A percentile compares a stretch with the other conserved stretches of the same genome.
Evolutionary conservation across 371 early-diverging fungal genomes (phyloP).

Genomic region (Blastocladiella emersonii): DNA sequence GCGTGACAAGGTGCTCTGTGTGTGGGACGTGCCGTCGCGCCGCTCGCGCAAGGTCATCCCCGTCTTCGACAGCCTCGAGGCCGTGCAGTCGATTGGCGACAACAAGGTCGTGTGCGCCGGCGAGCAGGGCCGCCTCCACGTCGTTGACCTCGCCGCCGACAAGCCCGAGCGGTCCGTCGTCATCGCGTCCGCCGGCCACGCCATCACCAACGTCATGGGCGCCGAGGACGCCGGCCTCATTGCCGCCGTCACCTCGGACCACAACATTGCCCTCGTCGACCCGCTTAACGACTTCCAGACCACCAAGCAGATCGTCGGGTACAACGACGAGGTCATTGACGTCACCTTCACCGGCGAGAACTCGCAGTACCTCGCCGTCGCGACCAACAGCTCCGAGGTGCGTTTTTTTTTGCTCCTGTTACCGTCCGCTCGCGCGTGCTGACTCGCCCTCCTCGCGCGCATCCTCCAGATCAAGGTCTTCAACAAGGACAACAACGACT

Average conservation of each 20-base stretch:
- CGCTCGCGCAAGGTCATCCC: constrained; percentile 69
- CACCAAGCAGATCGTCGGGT: constrained; percentile 75
- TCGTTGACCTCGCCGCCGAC: constrained; percentile 1
- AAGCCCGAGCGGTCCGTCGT: not conserved
- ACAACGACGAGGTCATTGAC: constrained; percentile 90
- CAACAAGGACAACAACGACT: constrained; percentile 59
- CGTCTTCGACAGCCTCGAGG: constrained; percentile 63
- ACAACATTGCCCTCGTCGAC: constrained; percentile 70
- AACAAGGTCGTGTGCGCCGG: not conserved
- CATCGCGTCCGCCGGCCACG: constrained; percentile 29
- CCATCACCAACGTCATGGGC: constrained; percentile 49
- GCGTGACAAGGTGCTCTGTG: constrained; percentile 85
- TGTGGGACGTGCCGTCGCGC: constrained; percentile 69
- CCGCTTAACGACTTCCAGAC: constrained; percentile 33
- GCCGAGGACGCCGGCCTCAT: constrained; percentile 14
- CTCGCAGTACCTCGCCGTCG: constrained; percentile 65
- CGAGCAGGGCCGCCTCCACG: not conserved
- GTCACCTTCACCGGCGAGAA: constrained; percentile 56
- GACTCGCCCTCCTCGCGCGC: no score
- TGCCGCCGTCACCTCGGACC: constrained; percentile 69
- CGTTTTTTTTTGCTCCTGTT: not conserved
- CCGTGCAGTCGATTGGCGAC: constrained; percentile 29
- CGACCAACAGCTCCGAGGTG: constrained; percentile 64
- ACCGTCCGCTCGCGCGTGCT: no score
- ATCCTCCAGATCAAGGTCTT: constrained; percentile 58